Base-by-base conservation (phyloP, 306 rosid species). In the Inga oerstediana region DNA sequence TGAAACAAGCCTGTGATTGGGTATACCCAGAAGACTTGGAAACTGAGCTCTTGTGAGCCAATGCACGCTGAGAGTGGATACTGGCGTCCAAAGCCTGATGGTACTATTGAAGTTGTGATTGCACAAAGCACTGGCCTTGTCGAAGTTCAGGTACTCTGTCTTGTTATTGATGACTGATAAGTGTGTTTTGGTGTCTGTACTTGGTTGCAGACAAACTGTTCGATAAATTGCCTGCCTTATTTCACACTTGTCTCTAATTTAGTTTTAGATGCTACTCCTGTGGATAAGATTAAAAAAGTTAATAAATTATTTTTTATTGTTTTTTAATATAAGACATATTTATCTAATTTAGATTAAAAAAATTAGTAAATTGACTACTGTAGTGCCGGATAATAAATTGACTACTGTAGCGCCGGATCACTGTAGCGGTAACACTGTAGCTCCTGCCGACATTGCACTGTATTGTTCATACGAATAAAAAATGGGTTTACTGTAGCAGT, bases 21-120 rank as follows among this genome's bases (percentile, higher is more conserved):
- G 72, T 94, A 94, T 83, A 82, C 84, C 37, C 97, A 94, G 85
- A 94, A 91, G 91, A 92, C 97, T 75, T 92, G 97, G 98, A 92
- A 90, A 62, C 86, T 91, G 67, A 82, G 76, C 68, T 94, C 93
- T 20, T 90, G 93, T 15, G 98, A 92, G 89, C 91, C 94, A 14
- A 94, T 94, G 97, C 97, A 92, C 81, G 89, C 94, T 8, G 96
- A 94, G 90, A 91, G 94, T 86, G 97, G 97, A 34, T 92, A 81
- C 72, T 94, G 98, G 98, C 90, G 93, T 58, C 97, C 96, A 71
- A 90, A 86, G 83, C 91, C 90, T 12, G 91, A 94, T 87, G 97
- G 96, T 11, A 61, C 94, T 45, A 86, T 92, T 75, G 94, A 91
- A 83, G 96, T 94, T 78, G 93, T 88, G 65, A 92, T 94, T 85